Evolutionary conservation across 208 protist genomes (phyloP), one percentile per base, ranked within the genome.

Genomic region (Wallacemonas sp.): DNA sequence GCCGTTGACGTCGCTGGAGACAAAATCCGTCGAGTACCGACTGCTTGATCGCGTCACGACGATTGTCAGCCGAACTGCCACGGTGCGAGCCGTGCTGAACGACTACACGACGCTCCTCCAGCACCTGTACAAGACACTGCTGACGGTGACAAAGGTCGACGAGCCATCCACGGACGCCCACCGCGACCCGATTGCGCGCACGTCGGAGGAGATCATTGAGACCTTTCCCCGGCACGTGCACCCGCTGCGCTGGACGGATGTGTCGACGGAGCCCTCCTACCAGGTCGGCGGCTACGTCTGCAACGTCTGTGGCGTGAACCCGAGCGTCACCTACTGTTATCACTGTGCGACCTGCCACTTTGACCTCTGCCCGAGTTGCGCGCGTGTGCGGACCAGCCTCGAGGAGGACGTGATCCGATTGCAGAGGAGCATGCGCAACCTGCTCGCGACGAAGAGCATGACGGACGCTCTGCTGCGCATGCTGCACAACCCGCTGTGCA

Each of bases 321-420:
- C 70, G 12, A 66, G 70, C 26, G 66, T 75, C 25, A 59, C 61
- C 57, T 75, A 80, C 63, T 79, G 76, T 65, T 95, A 85, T 61
- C 84, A 89, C 70, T 95, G 89, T 61, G 44, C 66, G 26, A 32
- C 54, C 7, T 95, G 89, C 72, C 71, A 68, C 57, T 95, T 77
- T 42, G 86, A 89, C 66, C 61, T 95, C 29, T 95, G 89, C 63
- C 59, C 86, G 20, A 65, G 45, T 39, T 95, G 89, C 78, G 76
- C 77, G n/a, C 65, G 76, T 11, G 82, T 84, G 67, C 61, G 63
- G 12, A 32, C 84, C 2, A 84, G 68, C 3, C 28, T 76, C 26
- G 69, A 69, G 44, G 74, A 91, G 61, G 72, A 82, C 57, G 50
- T 36, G 16, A 18, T 61, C 61, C 76, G 89, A 20, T 22, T 72